Evolutionary conservation across 306 rosid species (phyloP).

Genomic region (Cucurbita ficifolia): DNA sequence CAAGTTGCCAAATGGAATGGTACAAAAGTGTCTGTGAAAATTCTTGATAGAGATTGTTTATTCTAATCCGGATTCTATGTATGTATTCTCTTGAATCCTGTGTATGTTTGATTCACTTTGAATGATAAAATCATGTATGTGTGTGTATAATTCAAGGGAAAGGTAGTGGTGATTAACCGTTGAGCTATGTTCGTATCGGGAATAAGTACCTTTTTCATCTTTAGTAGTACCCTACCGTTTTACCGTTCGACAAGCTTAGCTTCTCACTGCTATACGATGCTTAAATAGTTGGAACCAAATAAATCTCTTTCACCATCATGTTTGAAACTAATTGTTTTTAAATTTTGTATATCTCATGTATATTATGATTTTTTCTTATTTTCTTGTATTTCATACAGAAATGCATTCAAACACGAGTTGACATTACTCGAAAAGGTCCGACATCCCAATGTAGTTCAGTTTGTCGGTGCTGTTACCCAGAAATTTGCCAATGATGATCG

Average conservation of each 20-base stretch:
- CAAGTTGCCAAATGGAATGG: slow-evolving; percentile 99
- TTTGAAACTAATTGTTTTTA: not conserved
- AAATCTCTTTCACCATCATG: not conserved
- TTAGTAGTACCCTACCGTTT: no score
- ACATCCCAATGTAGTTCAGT: slow-evolving; percentile 92
- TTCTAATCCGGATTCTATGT: slow-evolving; percentile 80
- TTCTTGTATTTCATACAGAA: slow-evolving; percentile 27
- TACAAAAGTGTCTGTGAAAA: slow-evolving; percentile 89
- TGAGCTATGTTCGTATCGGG: no score
- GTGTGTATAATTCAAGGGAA: not conserved
- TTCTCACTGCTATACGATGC: not conserved
- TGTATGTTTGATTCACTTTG: slow-evolving; percentile 3
- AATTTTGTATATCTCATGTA: not conserved
- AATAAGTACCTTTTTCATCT: no score
- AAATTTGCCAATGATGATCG: slow-evolving; percentile 98
- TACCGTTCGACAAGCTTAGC: no score
- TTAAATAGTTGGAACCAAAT: not conserved
- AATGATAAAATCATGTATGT: not conserved
- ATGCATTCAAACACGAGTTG: slow-evolving; percentile 82
- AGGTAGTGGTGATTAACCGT: no score
- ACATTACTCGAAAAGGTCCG: slow-evolving; percentile 85
- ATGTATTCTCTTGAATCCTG: slow-evolving; percentile 19
- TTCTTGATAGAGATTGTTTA: slow-evolving; percentile 81
- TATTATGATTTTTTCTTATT: not conserved
- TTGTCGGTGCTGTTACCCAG: slow-evolving; percentile 99